phyloP scores from a whole-genome alignment of 768 basidiomycete genomes.

The Pholiota molesta region DNA sequence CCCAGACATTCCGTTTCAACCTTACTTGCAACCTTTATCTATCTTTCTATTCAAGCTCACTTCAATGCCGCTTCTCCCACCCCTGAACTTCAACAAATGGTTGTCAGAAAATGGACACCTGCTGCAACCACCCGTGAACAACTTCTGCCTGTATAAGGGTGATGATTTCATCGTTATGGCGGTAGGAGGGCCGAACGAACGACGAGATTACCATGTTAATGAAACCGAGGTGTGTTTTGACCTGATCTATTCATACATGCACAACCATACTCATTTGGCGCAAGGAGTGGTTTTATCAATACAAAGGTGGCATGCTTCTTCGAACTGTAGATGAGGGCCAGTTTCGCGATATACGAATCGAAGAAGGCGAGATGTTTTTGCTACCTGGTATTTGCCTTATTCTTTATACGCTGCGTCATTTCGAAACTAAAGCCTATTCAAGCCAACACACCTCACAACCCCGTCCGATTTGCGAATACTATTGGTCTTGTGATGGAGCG shows the following conservation, averaged over 20 bases:
- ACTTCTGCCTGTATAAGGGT: slow-evolving; percentile 82
- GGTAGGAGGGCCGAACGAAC: slow-evolving; percentile 92
- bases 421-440: background rate
- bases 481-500: slow-evolving; percentile 93
- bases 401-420: background rate
- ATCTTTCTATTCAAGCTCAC: background rate
- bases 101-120: slow-evolving; percentile 77
- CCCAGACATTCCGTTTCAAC: background rate
- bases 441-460: slow-evolving; percentile 98
- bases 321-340: slow-evolving; percentile 79
- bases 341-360: slow-evolving; percentile 87
- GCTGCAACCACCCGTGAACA: slow-evolving; percentile 91
- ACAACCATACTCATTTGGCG: background rate
- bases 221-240: slow-evolving; percentile 75
- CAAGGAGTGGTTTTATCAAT: slow-evolving; percentile 98
- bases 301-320: slow-evolving; percentile 92
- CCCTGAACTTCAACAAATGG: slow-evolving; percentile 92
- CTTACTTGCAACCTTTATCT: background rate
- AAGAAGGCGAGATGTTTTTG: slow-evolving; percentile 96
- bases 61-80: slow-evolving; percentile 72
- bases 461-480: slow-evolving; percentile 87
- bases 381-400: slow-evolving; percentile 67
- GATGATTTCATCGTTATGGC: slow-evolving; percentile 94
- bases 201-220: slow-evolving; percentile 94
- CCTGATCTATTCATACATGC: background rate